Evolutionary conservation across 2,329 filamentous ascomycete species (phyloP).

Genomic region (Colletotrichum trifolii): DNA sequence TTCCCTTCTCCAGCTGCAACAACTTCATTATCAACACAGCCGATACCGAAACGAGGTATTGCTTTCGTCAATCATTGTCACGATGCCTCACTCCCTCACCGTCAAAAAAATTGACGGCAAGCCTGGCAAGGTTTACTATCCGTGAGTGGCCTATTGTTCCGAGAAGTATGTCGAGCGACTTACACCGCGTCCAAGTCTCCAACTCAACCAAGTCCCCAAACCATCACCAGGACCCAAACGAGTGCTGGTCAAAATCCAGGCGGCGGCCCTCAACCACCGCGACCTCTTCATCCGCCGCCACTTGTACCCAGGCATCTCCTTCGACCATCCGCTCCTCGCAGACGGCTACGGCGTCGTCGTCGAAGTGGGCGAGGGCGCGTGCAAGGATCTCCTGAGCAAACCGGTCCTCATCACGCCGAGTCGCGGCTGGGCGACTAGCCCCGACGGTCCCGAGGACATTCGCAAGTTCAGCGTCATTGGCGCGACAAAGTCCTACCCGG

Average conservation of each 20-base stretch:
- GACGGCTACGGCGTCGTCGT: slow-evolving; percentile 85
- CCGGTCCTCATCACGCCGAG: slow-evolving; percentile 83
- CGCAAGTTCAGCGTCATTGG: slow-evolving; percentile 73
- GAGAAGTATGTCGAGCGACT: neutral
- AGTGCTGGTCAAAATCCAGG: slow-evolving; percentile 79
- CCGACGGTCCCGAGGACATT: slow-evolving; percentile 77
- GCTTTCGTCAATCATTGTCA: slow-evolving; percentile 1
- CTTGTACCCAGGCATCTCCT: slow-evolving; percentile 87
- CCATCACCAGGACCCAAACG: slow-evolving; percentile 74
- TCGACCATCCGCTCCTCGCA: slow-evolving; percentile 80
- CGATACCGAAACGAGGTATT: neutral
- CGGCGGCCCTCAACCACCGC: slow-evolving; percentile 91
- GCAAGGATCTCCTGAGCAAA: slow-evolving; percentile 63
- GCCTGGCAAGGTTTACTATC: slow-evolving; percentile 89
- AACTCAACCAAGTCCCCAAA: slow-evolving; percentile 69
- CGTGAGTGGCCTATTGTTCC: slow-evolving; percentile 55
- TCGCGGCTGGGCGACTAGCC: slow-evolving; percentile 78
- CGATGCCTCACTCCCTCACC: slow-evolving; percentile 68
- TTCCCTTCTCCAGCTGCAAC: no score
- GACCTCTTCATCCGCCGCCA: slow-evolving; percentile 95
- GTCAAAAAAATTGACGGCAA: slow-evolving; percentile 81
- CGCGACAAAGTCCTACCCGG: slow-evolving; percentile 70
- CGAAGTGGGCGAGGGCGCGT: slow-evolving; percentile 64
- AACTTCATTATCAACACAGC: neutral
- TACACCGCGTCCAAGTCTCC: slow-evolving; percentile 55